These are phyloP conservation scores for Malania oleifera DNA, from an alignment of 164 flowering plant species.

Conservation along the genomic window DNA sequence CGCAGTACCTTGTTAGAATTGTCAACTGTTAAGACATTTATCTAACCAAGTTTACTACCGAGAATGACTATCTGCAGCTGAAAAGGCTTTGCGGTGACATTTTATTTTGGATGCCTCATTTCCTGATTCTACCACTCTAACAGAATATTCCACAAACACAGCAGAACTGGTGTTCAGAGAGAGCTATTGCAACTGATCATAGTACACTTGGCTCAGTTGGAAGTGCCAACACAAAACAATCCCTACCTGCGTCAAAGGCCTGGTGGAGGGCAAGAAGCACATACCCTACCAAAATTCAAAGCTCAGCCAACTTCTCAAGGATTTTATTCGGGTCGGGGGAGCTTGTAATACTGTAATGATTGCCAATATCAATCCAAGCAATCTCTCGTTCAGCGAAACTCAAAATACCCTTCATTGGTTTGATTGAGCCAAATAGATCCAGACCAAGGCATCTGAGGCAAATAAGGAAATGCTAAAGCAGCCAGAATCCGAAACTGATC, in stretches of 20 bases:
- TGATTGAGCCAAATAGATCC: constrained; percentile 88
- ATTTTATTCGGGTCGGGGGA: constrained; percentile 89
- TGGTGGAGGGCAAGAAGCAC: constrained; percentile 95
- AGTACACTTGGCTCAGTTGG: constrained; percentile 81
- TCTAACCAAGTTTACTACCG: constrained; percentile 69
- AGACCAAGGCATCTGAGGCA: constrained; percentile 57
- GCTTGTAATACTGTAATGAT: constrained; percentile 93
- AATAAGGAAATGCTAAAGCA: constrained; percentile 44
- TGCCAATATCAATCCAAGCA: constrained; percentile 92
- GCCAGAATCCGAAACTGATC: constrained; percentile 60
- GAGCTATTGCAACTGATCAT: constrained; percentile 94
- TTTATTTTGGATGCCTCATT: constrained; percentile 82
- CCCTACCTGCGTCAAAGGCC: constrained; percentile 92
- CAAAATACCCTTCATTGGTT: constrained; percentile 98
- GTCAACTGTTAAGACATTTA: constrained; percentile 63
- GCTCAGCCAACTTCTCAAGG: constrained; percentile 94
- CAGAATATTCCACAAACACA: constrained; percentile 77
- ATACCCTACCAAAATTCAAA: constrained; percentile 87
- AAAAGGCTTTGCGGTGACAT: constrained; percentile 88
- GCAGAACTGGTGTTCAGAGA: constrained; percentile 93
- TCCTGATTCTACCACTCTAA: constrained; percentile 70
- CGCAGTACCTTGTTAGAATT: constrained; percentile 63
- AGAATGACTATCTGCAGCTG: constrained; percentile 78
- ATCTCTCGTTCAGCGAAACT: constrained; percentile 82
- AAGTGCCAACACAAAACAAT: constrained; percentile 90